These are phyloP conservation scores for Aspergillus hancockii DNA, from an alignment of 495 filamentous ascomycete genomes.

Conservation along the genomic window DNA sequence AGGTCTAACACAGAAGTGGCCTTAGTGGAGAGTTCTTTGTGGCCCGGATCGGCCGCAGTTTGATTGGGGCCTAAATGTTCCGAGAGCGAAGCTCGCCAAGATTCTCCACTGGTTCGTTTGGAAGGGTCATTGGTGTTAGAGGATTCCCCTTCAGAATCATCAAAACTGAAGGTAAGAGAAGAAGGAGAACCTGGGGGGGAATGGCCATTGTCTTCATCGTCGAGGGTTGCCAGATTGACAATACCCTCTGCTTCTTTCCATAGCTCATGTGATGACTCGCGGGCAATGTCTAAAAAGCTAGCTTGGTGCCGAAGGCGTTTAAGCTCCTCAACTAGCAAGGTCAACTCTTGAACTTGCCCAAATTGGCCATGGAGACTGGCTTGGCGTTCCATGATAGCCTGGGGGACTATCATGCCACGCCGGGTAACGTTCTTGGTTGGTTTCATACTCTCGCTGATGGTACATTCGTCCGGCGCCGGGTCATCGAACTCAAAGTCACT, in stretches of 20 bases:
- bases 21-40: conserved; percentile 56
- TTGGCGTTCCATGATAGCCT: conserved; percentile 80
- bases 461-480: conserved; percentile 37
- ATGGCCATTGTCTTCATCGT: conserved; percentile 65
- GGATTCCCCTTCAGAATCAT: conserved; percentile 63
- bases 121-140: conserved; percentile 31
- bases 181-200: conserved; percentile 53
- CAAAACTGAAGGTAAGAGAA: conserved; percentile 54
- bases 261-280: conserved; percentile 60
- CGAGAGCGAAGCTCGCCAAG: conserved; percentile 33
- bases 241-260: conserved; percentile 90
- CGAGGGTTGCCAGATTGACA: conserved; percentile 79
- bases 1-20: conserved; percentile 80
- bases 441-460: conserved; percentile 27
- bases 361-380: conserved; percentile 83
- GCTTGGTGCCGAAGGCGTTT: conserved; percentile 67
- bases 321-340: conserved; percentile 76
- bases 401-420: conserved; percentile 70
- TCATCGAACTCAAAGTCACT: conserved; percentile 80
- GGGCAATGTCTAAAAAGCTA: conserved; percentile 62
- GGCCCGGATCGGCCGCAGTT: conserved; percentile 23
- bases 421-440: conserved; percentile 26
- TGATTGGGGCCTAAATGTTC: conserved; percentile 21
- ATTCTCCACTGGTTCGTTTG: conserved; percentile 39
- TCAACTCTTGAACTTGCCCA: conserved; percentile 83